Evolutionary conservation across 768 basidiomycete genomes (phyloP), one percentile per base, ranked within the genome.

Genomic region (Hericium coralloides): DNA sequence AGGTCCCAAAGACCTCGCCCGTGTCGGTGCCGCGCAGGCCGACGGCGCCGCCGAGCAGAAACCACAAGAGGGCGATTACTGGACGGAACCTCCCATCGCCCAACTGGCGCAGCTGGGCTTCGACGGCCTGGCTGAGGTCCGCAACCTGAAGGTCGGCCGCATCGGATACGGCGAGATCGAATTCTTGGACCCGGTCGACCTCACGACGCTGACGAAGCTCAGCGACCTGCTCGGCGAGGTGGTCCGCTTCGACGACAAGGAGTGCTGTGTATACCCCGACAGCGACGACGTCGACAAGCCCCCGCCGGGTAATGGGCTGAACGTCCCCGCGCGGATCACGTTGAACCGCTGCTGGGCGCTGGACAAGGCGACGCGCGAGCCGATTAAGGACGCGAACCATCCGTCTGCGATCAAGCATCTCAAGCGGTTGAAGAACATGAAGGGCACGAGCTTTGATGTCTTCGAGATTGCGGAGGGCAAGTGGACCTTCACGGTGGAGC

Each of bases 401-500:
- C 83, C 87, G n/a, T 68, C 70, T 38, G 80, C 84, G 41, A 73
- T 83, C 39, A 85, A 85, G 62, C 85, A 91, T 64, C 61, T 94
- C 65, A 92, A 89, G 72, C 80, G 88, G 61, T 73, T 98, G 69
- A 85, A 84, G 76, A 79, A 76, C 54, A 92, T 95, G 80, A 85
- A 85, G 68, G 85, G 88, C 55, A 98, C 95, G 41, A 80, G 80
- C 50, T 98, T 94, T 65, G 84, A 89, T 67, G 73, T 72, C 65
- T 98, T 89, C 69, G 87, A 93, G 57, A 77, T 83, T 55, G 76
- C 76, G 63, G 83, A 84, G 64, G 97, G 97, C 53, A 85, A 81
- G 70, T 98, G 95, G 95, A 87, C 84, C 52, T 98, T 99, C 73
- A 83, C 78, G 31, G 97, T 98, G 60, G 85, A 93, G 67, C 92